A percentile compares a stretch with the other conserved stretches of the same genome.
These are phyloP conservation scores for Trifolium repens DNA, from an alignment of 306 rosid species.

Conservation along the genomic window DNA sequence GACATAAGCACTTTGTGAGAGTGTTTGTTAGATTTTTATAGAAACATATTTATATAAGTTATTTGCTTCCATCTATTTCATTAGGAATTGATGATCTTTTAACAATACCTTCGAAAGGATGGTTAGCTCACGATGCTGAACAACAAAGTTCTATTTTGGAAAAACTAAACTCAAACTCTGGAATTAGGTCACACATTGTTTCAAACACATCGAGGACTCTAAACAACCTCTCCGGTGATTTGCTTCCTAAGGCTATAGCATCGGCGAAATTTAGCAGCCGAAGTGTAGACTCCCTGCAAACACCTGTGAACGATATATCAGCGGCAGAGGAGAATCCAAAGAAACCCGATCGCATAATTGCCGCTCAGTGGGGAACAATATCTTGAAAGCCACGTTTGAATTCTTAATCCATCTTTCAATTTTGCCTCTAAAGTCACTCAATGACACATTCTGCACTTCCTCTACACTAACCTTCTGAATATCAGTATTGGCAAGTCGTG, in stretches of 20 bases:
- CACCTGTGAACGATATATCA: slow-evolving; percentile 78
- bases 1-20: no score
- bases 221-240: slow-evolving; percentile 57
- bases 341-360: slow-evolving; percentile 72
- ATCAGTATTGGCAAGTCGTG: no score
- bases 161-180: slow-evolving; percentile 51
- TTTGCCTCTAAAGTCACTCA: neutral
- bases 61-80: no score
- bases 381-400: slow-evolving; percentile 67
- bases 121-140: no score
- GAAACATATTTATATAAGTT: no score
- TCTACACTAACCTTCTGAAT: neutral
- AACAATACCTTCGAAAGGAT: no score
- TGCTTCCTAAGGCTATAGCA: slow-evolving; percentile 58
- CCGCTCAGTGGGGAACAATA: slow-evolving; percentile 81
- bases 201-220: slow-evolving; percentile 59
- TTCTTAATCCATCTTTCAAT: slow-evolving; percentile 72
- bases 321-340: slow-evolving; percentile 73
- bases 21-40: no score
- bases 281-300: slow-evolving; percentile 73
- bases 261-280: slow-evolving; percentile 71
- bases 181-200: slow-evolving; percentile 58
- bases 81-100: no score
- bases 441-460: slow-evolving; percentile 26
- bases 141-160: no score